Evolutionary conservation across 106 monocot genomes (phyloP).

Genomic region (Cymbidium sinense): DNA sequence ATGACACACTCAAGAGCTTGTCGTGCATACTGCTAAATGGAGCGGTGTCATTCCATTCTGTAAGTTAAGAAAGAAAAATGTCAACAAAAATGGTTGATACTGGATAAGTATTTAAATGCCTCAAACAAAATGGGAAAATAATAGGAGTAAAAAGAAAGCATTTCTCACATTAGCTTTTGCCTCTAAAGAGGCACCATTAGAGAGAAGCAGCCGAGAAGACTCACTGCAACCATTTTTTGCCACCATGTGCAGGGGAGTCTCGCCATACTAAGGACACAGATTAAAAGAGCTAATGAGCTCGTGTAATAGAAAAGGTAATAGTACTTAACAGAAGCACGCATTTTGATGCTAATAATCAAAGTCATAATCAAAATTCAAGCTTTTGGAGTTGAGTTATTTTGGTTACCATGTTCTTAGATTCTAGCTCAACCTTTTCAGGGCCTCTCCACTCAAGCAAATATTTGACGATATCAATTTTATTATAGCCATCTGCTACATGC

Average conservation of each 20-base stretch:
- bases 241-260: constrained; percentile 95
- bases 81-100: constrained; percentile 2
- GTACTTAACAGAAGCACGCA: not conserved
- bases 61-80: constrained; percentile 3
- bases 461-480: constrained; percentile 47
- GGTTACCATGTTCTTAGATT: constrained; percentile 85
- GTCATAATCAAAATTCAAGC: not conserved
- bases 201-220: constrained; percentile 61
- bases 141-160: not conserved
- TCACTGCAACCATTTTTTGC: constrained; percentile 77
- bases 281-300: not conserved
- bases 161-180: constrained; percentile 71
- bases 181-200: constrained; percentile 53
- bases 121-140: not conserved
- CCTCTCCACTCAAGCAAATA: constrained; percentile 62
- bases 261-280: constrained; percentile 64
- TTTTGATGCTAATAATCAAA: not conserved
- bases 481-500: constrained; percentile 73
- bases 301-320: not conserved
- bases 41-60: constrained; percentile 98
- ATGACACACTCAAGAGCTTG: constrained; percentile 40
- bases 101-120: not conserved
- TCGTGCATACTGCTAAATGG: constrained; percentile 86
- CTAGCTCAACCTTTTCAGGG: constrained; percentile 61
- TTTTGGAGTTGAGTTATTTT: not conserved